Base-by-base conservation (phyloP, 805 yeast species). In the Dipodascopsis uninucleata region DNA sequence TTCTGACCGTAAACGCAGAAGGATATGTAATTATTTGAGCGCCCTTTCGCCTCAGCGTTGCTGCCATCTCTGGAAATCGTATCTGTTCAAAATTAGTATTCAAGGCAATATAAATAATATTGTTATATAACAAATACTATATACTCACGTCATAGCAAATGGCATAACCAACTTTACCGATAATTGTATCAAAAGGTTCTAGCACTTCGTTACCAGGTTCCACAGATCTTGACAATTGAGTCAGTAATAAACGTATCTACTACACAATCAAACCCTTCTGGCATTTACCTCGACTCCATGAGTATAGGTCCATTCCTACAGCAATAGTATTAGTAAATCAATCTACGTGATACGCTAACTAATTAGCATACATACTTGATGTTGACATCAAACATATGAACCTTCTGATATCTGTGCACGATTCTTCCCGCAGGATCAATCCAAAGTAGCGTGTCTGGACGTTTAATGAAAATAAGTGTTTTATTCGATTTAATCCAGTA, bases 371-470 rank as follows among this genome's bases (percentile, higher is more conserved):
- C 58, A 22, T 40, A 44, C 57, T 66, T 61, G 17, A 89, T 81
- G 49, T 83, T 82, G 12, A 88, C 95, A 58, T 93, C 97, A 62
- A 90, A 90, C 10, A 93, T 65, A 65, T 93, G 97, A 14, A 93
- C 58, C 62, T 90, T 90, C 58, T 84, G 93, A 64, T 90, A 90
- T 33, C 82, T 65, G 34, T 84, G 77, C 2, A 72, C 61, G 23
- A 89, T 72, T 20, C 76, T 71, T 2, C 97, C 97, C 2, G 63
- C 52, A 9, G 77, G 67, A 51, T 77, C 68, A 34, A 90, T 71
- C 79, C 89, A 88, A 3, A 93, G 54, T 20, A 85, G 73, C 5
- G 82, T 78, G 65, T 93, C 57, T 41, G 22, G n/a, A n/a, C n/a
- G n/a, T n/a, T n/a, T n/a, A n/a, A n/a, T n/a, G n/a, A n/a, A n/a